Percentiles rank a stretch among this genome's conserved stretches.
Evolutionary conservation across 371 early-diverging fungal genomes (phyloP).

Genomic region (Mortierella sp.): DNA sequence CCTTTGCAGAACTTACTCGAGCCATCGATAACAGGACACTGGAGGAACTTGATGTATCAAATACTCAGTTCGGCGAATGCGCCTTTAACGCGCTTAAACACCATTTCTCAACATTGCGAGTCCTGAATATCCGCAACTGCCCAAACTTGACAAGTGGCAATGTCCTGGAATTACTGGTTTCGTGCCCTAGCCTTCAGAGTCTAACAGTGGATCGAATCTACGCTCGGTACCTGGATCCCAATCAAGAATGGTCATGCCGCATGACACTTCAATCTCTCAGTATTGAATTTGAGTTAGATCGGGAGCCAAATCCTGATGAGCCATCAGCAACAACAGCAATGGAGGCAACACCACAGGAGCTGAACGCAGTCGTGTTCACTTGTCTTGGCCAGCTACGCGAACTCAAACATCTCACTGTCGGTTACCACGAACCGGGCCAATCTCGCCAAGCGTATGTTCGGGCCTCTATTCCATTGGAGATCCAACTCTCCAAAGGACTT

Average conservation of each 20-base stretch:
- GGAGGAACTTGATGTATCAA: neutral
- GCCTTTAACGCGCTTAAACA: neutral
- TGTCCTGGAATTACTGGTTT: neutral
- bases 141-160: neutral
- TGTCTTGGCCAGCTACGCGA: neutral
- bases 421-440: neutral
- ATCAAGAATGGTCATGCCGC: neutral
- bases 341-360: neutral
- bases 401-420: neutral
- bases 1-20: neutral
- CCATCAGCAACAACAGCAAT: no score
- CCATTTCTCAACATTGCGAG: neutral
- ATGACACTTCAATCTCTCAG: neutral
- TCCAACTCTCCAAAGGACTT: neutral
- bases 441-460: no score
- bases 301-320: neutral
- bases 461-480: neutral
- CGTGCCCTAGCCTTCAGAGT: neutral
- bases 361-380: neutral
- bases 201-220: neutral
- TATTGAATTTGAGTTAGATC: neutral
- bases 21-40: neutral
- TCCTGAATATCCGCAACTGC: neutral
- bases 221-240: neutral
- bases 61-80: neutral